Conservation (phyloP, 2,329 filamentous ascomycete species). For the Elsinoe ampelina region DNA sequence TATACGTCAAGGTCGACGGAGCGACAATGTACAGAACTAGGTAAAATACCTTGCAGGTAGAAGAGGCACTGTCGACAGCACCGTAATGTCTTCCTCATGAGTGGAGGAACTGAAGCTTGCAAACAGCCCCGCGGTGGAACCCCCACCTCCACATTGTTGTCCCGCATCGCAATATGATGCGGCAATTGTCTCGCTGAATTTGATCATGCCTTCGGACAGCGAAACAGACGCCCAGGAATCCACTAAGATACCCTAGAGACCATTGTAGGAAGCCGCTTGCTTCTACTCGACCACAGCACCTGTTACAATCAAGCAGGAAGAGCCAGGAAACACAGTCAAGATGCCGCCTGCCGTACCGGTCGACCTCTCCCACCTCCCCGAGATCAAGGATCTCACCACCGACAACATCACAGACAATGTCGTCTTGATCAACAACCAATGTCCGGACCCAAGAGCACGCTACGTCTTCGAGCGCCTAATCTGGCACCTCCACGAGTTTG, state of each 20-base stretch:
- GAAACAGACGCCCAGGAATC: not conserved
- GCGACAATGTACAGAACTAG: not conserved
- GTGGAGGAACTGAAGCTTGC: not conserved
- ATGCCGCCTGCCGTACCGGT: constrained; percentile 10
- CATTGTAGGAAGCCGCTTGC: no score
- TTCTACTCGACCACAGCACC: not conserved
- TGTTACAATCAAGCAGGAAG: not conserved
- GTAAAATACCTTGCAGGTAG: not conserved
- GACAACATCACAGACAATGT: constrained; percentile 69
- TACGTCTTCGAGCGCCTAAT: constrained; percentile 64
- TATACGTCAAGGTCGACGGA: not conserved
- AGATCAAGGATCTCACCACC: constrained; percentile 57
- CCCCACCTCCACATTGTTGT: constrained; percentile 5
- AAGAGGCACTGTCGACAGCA: not conserved
- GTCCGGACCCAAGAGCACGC: constrained; percentile 50
- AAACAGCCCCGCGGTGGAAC: constrained; percentile 1
- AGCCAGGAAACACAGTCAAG: not conserved
- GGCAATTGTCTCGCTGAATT: constrained; percentile 5
- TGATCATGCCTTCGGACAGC: not conserved
- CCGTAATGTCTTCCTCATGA: constrained; percentile 8
- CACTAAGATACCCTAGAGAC: no score
- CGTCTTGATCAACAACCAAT: constrained; percentile 60
- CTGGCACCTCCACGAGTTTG: constrained; percentile 67
- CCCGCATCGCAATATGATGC: constrained; percentile 3
- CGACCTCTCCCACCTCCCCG: constrained; percentile 29